Conservation (phyloP, 129 eudicot species). For the Helianthus tuberosus region DNA sequence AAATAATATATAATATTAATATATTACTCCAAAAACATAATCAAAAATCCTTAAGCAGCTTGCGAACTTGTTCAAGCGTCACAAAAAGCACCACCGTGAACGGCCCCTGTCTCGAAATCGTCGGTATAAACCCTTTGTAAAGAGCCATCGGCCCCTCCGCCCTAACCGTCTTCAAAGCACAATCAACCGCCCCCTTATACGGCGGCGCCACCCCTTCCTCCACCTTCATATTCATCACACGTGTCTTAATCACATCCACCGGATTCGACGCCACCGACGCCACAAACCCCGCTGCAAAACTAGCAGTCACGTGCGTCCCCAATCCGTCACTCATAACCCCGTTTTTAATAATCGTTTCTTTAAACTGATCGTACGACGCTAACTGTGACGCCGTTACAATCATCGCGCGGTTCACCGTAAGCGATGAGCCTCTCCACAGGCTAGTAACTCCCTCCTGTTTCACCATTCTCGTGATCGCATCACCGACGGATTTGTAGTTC, state of each 20-base stretch:
- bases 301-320: constrained; percentile 77
- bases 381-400: constrained; percentile 77
- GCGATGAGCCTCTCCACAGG: constrained; percentile 79
- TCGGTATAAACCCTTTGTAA: constrained; percentile 76
- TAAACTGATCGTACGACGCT: constrained; percentile 80
- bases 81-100: constrained; percentile 76
- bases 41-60: constrained; percentile 59
- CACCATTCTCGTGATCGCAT: constrained; percentile 60
- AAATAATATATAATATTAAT: not conserved
- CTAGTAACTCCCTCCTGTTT: constrained; percentile 57
- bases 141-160: constrained; percentile 75
- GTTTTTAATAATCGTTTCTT: constrained; percentile 56
- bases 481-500: constrained; percentile 61
- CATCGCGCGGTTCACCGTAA: constrained; percentile 93
- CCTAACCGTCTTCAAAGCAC: constrained; percentile 64
- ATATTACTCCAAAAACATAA: not conserved
- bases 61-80: constrained; percentile 76
- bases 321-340: constrained; percentile 67
- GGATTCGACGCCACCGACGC: constrained; percentile 73
- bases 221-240: constrained; percentile 87
- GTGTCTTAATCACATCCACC: constrained; percentile 76
- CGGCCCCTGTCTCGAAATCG: constrained; percentile 80
- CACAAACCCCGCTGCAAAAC: constrained; percentile 87
- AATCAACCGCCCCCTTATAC: constrained; percentile 67
- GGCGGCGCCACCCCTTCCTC: constrained; percentile 58